These are phyloP conservation scores for Myxozyma mucilagina DNA, from an alignment of 805 yeast species.

Conservation along the genomic window DNA sequence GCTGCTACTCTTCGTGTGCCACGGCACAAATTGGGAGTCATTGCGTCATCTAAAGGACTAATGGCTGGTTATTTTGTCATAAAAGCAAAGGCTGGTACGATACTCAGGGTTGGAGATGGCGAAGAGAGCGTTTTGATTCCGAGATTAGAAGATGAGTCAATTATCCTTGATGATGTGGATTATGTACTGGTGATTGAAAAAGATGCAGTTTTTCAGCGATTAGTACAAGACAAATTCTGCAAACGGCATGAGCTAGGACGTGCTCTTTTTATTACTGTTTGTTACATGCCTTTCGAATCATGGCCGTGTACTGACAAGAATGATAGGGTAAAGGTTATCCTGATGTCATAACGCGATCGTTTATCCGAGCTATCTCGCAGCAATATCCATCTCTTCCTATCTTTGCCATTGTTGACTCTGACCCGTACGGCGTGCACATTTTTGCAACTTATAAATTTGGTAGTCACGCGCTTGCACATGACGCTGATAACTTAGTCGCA, in stretches of 20 bases:
- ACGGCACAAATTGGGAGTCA: conserved; percentile 46
- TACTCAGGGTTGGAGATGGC: not conserved
- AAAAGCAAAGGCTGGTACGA: not conserved
- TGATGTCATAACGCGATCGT: conserved; percentile 53
- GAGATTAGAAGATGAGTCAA: conserved; percentile 34
- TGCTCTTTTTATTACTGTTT: conserved; percentile 47
- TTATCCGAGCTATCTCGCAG: conserved; percentile 41
- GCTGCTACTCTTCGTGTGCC: conserved; percentile 45
- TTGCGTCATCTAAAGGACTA: conserved; percentile 31
- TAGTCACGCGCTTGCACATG: conserved; percentile 20
- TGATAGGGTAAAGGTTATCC: conserved; percentile 63
- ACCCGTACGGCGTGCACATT: conserved; percentile 63
- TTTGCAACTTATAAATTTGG: conserved; percentile 43
- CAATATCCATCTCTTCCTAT: conserved; percentile 44
- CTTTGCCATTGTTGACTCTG: conserved; percentile 59
- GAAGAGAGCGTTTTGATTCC: conserved; percentile 40
- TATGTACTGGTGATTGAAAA: conserved; percentile 52
- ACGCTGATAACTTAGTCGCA: conserved; percentile 13
- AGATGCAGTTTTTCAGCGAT: conserved; percentile 40
- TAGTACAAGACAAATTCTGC: conserved; percentile 10
- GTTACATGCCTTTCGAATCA: not conserved
- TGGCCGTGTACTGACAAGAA: not conserved
- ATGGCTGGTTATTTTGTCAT: conserved; percentile 11
- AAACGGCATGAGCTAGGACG: conserved; percentile 19
- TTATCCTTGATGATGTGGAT: conserved; percentile 32